These are phyloP conservation scores for Pisolithus tinctorius DNA, from an alignment of 768 basidiomycete species.

Conservation along the genomic window DNA sequence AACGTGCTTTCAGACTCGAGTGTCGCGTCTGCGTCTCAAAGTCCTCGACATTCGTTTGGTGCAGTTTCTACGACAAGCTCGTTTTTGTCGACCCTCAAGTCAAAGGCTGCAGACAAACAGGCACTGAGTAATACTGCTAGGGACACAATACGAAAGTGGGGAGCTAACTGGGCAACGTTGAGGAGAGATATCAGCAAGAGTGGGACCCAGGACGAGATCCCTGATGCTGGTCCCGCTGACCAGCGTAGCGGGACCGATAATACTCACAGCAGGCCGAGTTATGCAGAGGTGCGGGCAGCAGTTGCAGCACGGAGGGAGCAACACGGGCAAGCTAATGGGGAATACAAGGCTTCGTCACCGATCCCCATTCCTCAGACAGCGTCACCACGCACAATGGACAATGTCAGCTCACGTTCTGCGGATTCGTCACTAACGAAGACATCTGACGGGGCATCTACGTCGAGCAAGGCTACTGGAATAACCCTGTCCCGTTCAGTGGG, in stretches of 20 bases:
- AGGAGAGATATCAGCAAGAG: constrained; percentile 43
- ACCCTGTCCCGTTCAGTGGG: constrained; percentile 33
- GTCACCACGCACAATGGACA: constrained; percentile 19
- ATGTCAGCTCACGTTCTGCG: constrained; percentile 20
- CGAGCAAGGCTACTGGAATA: constrained; percentile 19
- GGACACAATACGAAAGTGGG: constrained; percentile 91
- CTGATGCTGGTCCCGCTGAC: constrained; percentile 36
- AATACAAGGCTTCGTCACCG: constrained; percentile 22
- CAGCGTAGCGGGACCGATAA: constrained; percentile 29
- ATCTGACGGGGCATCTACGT: constrained; percentile 17
- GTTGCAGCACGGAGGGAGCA: constrained; percentile 56
- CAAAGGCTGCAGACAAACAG: constrained; percentile 77
- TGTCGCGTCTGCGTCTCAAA: constrained; percentile 17
- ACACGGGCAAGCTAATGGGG: constrained; percentile 28
- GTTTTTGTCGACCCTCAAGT: constrained; percentile 75
- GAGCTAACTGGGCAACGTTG: constrained; percentile 68
- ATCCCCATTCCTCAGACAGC: constrained; percentile 27
- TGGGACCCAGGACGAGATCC: constrained; percentile 31
- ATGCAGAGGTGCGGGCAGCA: constrained; percentile 72
- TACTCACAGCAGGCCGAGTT: constrained; percentile 48
- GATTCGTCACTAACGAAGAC: constrained; percentile 10
- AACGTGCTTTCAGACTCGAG: constrained; percentile 30
- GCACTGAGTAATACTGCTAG: constrained; percentile 78
- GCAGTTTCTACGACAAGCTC: constrained; percentile 31
- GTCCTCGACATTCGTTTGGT: constrained; percentile 38